Percentiles rank a stretch among this genome's conserved stretches.
Evolutionary conservation across 257 asterid genomes (phyloP).

Genomic region (Solanum dulcamara): DNA sequence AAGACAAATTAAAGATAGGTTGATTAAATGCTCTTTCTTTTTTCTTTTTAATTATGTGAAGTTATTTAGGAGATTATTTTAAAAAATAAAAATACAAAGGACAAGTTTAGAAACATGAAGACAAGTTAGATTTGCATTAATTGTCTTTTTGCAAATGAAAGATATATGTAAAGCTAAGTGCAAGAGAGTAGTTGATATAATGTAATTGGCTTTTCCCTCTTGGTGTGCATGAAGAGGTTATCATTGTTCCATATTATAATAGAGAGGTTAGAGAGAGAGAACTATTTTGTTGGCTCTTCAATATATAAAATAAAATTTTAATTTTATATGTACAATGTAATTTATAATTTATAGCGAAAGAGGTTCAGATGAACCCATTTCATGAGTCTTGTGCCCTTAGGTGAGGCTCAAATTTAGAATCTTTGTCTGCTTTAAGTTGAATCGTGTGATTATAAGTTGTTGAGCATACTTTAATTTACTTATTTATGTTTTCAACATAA

Average conservation of each 20-base stretch:
- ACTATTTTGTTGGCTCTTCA: neutral
- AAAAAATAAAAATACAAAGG: neutral
- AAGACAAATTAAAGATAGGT: constrained; percentile 5
- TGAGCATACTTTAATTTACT: neutral
- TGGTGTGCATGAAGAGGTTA: constrained; percentile 17
- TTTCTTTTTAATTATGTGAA: neutral
- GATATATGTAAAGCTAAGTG: too few species aligned
- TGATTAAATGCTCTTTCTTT: neutral
- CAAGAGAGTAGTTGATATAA: neutral
- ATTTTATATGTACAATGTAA: neutral
- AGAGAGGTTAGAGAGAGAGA: neutral
- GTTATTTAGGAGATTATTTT: constrained; percentile 11
- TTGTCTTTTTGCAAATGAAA: neutral
- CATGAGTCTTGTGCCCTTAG: neutral
- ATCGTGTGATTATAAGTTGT: neutral
- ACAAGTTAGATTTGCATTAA: neutral
- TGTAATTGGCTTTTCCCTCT: neutral
- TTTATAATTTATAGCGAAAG: neutral
- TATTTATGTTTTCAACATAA: neutral
- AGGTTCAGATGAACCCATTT: neutral
- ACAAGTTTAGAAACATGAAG: neutral
- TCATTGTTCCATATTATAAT: neutral
- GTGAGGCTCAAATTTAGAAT: neutral
- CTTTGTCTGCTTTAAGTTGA: neutral
- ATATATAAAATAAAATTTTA: neutral